Evolutionary conservation across 1,284 basidiomycete species (phyloP).

Genomic region (Cronartium quercuum): DNA sequence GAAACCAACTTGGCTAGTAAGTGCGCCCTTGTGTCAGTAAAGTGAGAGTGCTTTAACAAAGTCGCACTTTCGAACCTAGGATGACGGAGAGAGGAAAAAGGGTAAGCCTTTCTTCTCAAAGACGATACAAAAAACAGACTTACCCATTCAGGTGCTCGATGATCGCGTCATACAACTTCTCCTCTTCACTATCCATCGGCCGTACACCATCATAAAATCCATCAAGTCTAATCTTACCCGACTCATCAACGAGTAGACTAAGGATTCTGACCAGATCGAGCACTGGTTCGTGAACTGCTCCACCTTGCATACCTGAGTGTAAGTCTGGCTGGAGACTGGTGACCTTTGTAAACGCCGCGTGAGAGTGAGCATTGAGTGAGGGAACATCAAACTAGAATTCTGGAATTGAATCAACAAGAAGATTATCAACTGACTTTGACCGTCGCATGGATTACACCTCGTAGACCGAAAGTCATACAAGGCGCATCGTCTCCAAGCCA

Average conservation of each 20-base stretch:
- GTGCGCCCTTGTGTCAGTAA: constrained; percentile 42
- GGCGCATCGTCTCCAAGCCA: constrained; percentile 94
- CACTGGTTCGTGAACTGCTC: constrained; percentile 80
- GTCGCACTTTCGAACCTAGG: constrained; percentile 32
- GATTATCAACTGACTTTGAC: constrained; percentile 56
- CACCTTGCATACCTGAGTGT: constrained; percentile 89
- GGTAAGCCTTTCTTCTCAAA: constrained; percentile 60
- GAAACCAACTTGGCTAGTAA: constrained; percentile 55
- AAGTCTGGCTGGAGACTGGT: constrained; percentile 59
- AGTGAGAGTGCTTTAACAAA: constrained; percentile 42
- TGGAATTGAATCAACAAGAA: not conserved
- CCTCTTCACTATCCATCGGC: constrained; percentile 43
- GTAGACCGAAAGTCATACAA: constrained; percentile 87
- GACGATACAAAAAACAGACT: constrained; percentile 22
- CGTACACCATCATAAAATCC: constrained; percentile 64
- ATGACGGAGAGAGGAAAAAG: constrained; percentile 55
- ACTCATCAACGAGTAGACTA: constrained; percentile 60
- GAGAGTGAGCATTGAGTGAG: not conserved
- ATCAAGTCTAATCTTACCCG: constrained; percentile 61
- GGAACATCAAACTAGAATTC: constrained; percentile 44
- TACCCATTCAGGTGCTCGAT: constrained; percentile 26
- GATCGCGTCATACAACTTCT: constrained; percentile 47
- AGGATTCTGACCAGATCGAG: constrained; percentile 79
- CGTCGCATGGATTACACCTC: constrained; percentile 81
- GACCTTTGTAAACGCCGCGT: constrained; percentile 40